Conservation (phyloP, 2,329 filamentous ascomycete genomes). For the Bisporella sp. region DNA sequence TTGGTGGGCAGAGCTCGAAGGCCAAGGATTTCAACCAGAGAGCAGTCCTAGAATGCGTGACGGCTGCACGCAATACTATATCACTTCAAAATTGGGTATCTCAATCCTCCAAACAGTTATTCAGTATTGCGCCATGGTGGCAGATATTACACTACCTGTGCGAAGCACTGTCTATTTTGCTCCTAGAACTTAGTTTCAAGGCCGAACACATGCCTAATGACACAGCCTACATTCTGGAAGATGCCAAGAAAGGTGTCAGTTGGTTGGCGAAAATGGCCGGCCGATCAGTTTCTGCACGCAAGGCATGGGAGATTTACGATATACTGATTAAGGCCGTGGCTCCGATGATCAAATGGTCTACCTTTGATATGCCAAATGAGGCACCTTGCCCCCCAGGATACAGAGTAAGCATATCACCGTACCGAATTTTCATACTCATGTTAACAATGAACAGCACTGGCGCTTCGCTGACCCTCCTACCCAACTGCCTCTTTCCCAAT, state of each 20-base stretch:
- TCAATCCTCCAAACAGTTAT: slow-evolving; percentile 7
- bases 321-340: slow-evolving; percentile 16
- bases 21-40: slow-evolving; percentile 16
- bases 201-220: slow-evolving; percentile 17
- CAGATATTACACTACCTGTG: slow-evolving; percentile 20
- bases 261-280: slow-evolving; percentile 18
- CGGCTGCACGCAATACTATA: slow-evolving; percentile 18
- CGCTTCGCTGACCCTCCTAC: no score
- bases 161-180: slow-evolving; percentile 19
- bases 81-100: slow-evolving; percentile 9
- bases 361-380: slow-evolving; percentile 14
- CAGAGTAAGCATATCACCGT: background rate
- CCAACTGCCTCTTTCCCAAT: no score
- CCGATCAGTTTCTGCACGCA: slow-evolving; percentile 17
- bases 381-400: background rate
- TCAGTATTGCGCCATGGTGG: slow-evolving; percentile 18
- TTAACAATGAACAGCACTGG: no score
- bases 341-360: slow-evolving; percentile 9
- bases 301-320: slow-evolving; percentile 23
- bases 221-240: slow-evolving; percentile 14
- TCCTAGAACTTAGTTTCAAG: slow-evolving; percentile 20
- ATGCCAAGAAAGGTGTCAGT: slow-evolving; percentile 18
- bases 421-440: no score
- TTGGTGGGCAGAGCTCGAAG: slow-evolving; percentile 8
- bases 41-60: slow-evolving; percentile 14